Evolutionary conservation across 1,284 basidiomycete species (phyloP), one percentile per base, ranked within the genome.

Genomic region (Tilletia indica): DNA sequence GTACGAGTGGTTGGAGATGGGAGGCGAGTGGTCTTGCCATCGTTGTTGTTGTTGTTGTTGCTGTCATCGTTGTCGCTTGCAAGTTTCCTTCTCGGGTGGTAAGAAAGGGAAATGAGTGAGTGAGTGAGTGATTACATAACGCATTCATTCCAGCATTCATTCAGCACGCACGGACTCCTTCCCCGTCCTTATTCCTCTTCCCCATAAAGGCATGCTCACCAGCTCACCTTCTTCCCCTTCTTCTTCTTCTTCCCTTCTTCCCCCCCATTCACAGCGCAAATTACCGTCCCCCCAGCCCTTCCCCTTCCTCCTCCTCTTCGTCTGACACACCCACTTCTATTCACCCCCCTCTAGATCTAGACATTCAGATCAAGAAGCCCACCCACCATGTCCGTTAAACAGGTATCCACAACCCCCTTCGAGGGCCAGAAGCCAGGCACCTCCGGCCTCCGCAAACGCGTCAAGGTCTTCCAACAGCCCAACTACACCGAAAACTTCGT

Each of bases 401-500:
- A 75, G 4, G 76, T 84, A 49, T 66, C 75, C 39, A 84, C 82
- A 31, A 81, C 76, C 71, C 78, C 82, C 48, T 84, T 82, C 69
- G 82, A 84, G 67, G 82, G 82, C 45, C 82, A 84, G 76, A 84
- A 83, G 78, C 82, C 82, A 49, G 82, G 82, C 39, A 84, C 82
- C 19, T 83, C 82, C 5, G 82, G 82, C 67, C 77, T 84, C 11
- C 75, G 82, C 21, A 84, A 84, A 77, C 71, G 81, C 75, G 83
- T 84, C 71, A 84, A 81, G 79, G 82, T 84, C 54, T 84, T 85
- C 68, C 73, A 79, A 63, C 83, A 83, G 79, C 84, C 93, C 90
- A 90, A 98, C 87, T 99, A 99, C 88, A 99, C 97, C 64, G 96
- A 99, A 87, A 99, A 99, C 89, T 99, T 99, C 83, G 86, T 98